A percentile compares a stretch with the other conserved stretches of the same genome.
These are phyloP conservation scores for Entophlyctis helioformis DNA, from an alignment of 192 early-diverging fungal genomes.

Conservation along the genomic window DNA sequence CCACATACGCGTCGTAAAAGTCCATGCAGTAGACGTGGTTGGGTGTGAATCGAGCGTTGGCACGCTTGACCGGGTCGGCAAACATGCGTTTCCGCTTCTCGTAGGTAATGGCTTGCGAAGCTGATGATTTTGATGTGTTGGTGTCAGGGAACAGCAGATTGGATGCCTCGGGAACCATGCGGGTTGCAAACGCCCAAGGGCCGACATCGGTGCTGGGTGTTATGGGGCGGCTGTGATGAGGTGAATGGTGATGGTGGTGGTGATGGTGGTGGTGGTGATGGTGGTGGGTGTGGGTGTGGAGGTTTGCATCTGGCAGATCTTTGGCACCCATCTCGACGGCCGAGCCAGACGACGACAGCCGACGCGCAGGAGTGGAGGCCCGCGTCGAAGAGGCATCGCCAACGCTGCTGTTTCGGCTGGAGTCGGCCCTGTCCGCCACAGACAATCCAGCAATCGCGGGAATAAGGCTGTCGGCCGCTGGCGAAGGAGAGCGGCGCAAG, in stretches of 20 bases:
- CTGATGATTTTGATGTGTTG: too few relatives aligned
- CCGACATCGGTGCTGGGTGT: too few relatives aligned
- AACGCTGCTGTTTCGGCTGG: too few relatives aligned
- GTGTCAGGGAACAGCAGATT: slow-evolving; percentile 9
- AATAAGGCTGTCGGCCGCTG: too few relatives aligned
- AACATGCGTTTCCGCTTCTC: slow-evolving; percentile 30
- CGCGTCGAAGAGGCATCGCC: too few relatives aligned
- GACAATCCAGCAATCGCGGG: too few relatives aligned
- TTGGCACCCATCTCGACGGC: background rate
- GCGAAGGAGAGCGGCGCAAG: too few relatives aligned
- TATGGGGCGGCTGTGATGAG: too few relatives aligned
- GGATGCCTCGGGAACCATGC: slow-evolving; percentile 16
- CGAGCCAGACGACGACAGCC: background rate
- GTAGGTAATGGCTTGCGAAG: slow-evolving; percentile 9
- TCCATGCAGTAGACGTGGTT: slow-evolving; percentile 25
- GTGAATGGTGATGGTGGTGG: background rate
- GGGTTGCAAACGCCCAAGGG: slow-evolving; percentile 13
- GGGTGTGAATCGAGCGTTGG: slow-evolving; percentile 5
- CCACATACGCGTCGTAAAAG: slow-evolving; percentile 31
- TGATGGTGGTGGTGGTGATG: background rate
- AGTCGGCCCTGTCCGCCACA: too few relatives aligned
- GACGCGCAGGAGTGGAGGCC: too few relatives aligned
- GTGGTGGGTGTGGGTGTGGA: too few relatives aligned
- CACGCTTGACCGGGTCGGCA: slow-evolving; percentile 3
- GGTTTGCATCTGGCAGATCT: background rate